Base-by-base conservation (phyloP, 2,329 filamentous ascomycete species). In the Talaromyces sp. region DNA sequence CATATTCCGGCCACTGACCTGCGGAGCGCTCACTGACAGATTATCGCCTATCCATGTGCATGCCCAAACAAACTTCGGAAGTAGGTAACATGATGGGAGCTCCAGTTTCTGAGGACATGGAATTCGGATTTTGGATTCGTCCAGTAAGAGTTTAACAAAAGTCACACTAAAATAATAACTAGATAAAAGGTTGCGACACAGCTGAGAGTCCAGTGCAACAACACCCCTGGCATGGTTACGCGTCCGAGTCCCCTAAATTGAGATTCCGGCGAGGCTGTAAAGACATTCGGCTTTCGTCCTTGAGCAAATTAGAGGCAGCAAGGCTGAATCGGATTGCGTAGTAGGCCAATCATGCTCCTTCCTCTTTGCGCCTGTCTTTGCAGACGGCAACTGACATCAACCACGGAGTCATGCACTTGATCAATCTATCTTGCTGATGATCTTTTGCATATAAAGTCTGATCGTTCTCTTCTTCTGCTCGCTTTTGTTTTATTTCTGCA, bases 311-410 rank as follows among this genome's bases (percentile, higher is more conserved):
- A 50, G 7, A 52, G n/a, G 22, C 35, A 50, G 35, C 43, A 31
- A 56, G 41, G 33, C 54, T 39, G 54, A 50, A 56, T 40, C 43
- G 2, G 43, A 50, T 50, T 56, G 1, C 40, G 54, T 9, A 21
- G 33, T 50, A 10, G 2, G 11, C 31, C 53, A 40, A 40, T 46
- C 6, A n/a, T 31, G 33, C 10, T 28, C 21, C 9, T 50, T 50
- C 43, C n/a, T 28, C 41, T 28, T 8, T 5, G 22, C 13, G 21
- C 21, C 5, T 22, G 7, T 15, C 17, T 19, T 28, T 5, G 11
- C 13, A 51, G 37, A 41, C 17, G 17, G 21, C 40, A 15, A 17
- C 13, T 15, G 15, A 8, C n/a, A 2, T 17, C 22, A 25, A 13
- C 10, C 37, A 57, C 39, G 19, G 13, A 41, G 22, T 15, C 17